These are phyloP conservation scores for Metschnikowia dekortorum DNA, from an alignment of 805 yeast genomes.

Conservation along the genomic window DNA sequence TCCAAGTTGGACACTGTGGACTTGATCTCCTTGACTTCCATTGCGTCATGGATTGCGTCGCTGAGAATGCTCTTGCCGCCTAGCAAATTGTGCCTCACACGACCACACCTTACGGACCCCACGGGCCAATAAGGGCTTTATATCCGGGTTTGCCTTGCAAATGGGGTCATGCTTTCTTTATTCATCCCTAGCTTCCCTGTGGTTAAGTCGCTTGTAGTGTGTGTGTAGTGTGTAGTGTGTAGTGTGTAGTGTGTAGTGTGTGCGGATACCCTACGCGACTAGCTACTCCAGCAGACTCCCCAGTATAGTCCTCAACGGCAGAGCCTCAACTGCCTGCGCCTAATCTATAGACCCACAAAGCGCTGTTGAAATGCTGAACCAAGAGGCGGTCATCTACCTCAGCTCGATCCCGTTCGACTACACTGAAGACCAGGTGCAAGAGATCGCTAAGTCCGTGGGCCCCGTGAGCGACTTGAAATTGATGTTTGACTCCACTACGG, in stretches of 20 bases:
- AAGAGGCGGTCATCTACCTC: constrained; percentile 49
- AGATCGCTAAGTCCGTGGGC: constrained; percentile 81
- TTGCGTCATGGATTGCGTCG: constrained; percentile 15
- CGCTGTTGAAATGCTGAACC: constrained; percentile 3
- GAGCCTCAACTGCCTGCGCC: not conserved
- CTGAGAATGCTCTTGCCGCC: not conserved
- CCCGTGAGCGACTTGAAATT: constrained; percentile 75
- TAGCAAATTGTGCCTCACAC: not conserved
- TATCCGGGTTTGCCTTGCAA: too few relatives aligned
- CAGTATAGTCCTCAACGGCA: too few relatives aligned
- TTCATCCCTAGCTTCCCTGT: too few relatives aligned
- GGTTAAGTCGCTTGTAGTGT: too few relatives aligned
- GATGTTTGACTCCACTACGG: constrained; percentile 83
- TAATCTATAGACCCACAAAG: not conserved
- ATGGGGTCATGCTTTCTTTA: too few relatives aligned
- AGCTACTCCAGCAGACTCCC: too few relatives aligned
- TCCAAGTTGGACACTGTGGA: constrained; percentile 69
- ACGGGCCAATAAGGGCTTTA: too few relatives aligned
- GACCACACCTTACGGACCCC: not conserved
- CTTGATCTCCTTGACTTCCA: constrained; percentile 73
- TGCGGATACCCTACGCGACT: too few relatives aligned
- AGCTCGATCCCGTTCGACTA: constrained; percentile 91
- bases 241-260: too few relatives aligned
- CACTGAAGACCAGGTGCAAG: constrained; percentile 89
- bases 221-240: too few relatives aligned